Base-by-base conservation (phyloP, 257 asterid species). In the Voacanga thouarsii region DNA sequence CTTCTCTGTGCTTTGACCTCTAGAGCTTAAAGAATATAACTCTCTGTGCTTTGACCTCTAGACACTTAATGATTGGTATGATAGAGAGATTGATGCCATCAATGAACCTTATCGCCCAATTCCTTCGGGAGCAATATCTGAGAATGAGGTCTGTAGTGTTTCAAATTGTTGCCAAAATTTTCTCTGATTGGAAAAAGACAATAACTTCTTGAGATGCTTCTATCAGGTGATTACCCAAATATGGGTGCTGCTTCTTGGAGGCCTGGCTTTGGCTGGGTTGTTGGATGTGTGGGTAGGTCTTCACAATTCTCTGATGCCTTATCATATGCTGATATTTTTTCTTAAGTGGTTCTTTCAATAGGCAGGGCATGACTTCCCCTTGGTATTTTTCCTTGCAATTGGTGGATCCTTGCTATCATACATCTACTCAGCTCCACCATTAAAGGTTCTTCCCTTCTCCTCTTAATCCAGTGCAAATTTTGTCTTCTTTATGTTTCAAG, bases 31-130 rank as follows among this genome's bases (percentile, higher is more conserved):
- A 3, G 73, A 33, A 30, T 77, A 65, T 72, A 74, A 78, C 74
- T 78, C 65, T 67, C 50, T 73, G 51, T 56, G n/a, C 59, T 78
- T 77, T 80, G 73, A 75, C 74, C 57, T 84, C 78, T 77, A 92
- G 98, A 95, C 98, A 11, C 77, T 94, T 70, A 95, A 95, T 88
- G 99, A 94, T 81, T 94, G 98, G 98, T 92, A 95, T 74, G 99
- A 95, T 78, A 90, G 97, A 89, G 99, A 92, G 37, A 92, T 92
- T 8, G 99, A 92, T 85, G 98, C 99, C 75, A 95, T 91, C 79
- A 95, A 95, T 12, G 98, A 95, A 76, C 99, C 98, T 75, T 95
- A 92, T 83, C 99, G 99, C 37, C 98, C 97, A 53, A 95, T 95
- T 77, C 98, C 99, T 79, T 92, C 98, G 14, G 98, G 99, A 47